phyloP scores from a whole-genome alignment of 805 yeast species.

The Torulaspora quercuum region DNA sequence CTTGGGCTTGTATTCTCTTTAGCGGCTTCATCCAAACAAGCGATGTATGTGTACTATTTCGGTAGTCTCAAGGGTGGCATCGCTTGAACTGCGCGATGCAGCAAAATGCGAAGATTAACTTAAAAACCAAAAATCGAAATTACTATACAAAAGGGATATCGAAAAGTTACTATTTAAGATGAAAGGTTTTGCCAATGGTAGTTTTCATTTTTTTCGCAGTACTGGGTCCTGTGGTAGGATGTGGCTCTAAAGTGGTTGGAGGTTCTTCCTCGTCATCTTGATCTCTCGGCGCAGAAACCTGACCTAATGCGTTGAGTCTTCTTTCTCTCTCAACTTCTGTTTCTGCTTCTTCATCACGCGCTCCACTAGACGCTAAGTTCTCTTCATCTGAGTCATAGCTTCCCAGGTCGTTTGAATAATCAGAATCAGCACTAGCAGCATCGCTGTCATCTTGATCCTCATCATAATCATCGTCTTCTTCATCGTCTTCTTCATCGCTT shows the following conservation, averaged over 20 bases:
- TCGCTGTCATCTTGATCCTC: constrained; percentile 23
- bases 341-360: constrained; percentile 40
- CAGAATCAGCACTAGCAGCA: constrained; percentile 22
- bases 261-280: constrained; percentile 50
- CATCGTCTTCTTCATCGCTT: constrained; percentile 28
- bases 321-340: constrained; percentile 65
- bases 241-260: constrained; percentile 13
- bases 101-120: background rate
- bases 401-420: constrained; percentile 13
- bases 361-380: constrained; percentile 17
- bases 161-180: constrained; percentile 7
- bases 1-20: too few relatives aligned
- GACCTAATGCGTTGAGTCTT: constrained; percentile 57
- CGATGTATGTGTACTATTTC: too few relatives aligned
- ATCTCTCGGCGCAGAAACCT: constrained; percentile 39
- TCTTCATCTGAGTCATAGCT: constrained; percentile 31
- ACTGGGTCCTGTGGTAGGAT: constrained; percentile 7
- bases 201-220: constrained; percentile 17
- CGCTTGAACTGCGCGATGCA: background rate
- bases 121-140: background rate
- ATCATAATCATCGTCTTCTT: constrained; percentile 24
- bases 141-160: constrained; percentile 1
- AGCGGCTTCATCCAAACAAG: too few relatives aligned
- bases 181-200: constrained; percentile 19
- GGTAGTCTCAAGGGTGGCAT: background rate